Conservation (phyloP, 2,329 filamentous ascomycete species). For the Didymella keratinophila region DNA sequence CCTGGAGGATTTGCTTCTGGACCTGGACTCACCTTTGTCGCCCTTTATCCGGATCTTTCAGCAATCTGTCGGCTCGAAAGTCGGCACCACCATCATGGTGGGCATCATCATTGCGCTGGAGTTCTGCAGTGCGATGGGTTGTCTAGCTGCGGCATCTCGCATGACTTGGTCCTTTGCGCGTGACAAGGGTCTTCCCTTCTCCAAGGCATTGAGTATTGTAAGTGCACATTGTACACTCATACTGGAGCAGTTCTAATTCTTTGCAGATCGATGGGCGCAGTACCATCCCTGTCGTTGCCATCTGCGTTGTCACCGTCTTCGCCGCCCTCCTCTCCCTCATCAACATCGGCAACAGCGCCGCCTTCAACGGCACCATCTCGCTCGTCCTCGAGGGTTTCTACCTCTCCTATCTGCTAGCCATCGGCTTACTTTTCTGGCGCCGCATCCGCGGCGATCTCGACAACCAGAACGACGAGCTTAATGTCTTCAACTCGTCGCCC, state of each 20-base stretch:
- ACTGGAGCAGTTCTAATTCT: constrained; percentile 15
- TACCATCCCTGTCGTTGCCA: constrained; percentile 56
- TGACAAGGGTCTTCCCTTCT: constrained; percentile 54
- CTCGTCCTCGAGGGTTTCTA: constrained; percentile 49
- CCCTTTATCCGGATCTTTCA: constrained; percentile 62
- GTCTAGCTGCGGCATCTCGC: constrained; percentile 53
- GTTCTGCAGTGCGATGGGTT: constrained; percentile 53
- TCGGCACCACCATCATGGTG: constrained; percentile 59
- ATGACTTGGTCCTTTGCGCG: constrained; percentile 57
- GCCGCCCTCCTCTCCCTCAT: constrained; percentile 59
- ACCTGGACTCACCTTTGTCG: constrained; percentile 29
- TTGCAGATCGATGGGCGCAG: constrained; percentile 45
- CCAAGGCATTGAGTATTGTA: constrained; percentile 41
- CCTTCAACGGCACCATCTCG: constrained; percentile 49
- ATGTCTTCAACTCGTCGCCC: constrained; percentile 31
- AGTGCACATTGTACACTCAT: not conserved
- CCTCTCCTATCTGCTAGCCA: constrained; percentile 46
- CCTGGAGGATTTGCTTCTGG: constrained; percentile 31
- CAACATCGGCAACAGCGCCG: constrained; percentile 59
- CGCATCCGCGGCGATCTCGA: constrained; percentile 46
- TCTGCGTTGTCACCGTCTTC: constrained; percentile 56
- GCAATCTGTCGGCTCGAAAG: constrained; percentile 39
- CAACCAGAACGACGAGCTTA: constrained; percentile 29
- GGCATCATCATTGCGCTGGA: constrained; percentile 53
- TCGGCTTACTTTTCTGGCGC: constrained; percentile 47